phyloP scores from a whole-genome alignment of 2,329 filamentous ascomycete genomes.

The Colletotrichum sp. region DNA sequence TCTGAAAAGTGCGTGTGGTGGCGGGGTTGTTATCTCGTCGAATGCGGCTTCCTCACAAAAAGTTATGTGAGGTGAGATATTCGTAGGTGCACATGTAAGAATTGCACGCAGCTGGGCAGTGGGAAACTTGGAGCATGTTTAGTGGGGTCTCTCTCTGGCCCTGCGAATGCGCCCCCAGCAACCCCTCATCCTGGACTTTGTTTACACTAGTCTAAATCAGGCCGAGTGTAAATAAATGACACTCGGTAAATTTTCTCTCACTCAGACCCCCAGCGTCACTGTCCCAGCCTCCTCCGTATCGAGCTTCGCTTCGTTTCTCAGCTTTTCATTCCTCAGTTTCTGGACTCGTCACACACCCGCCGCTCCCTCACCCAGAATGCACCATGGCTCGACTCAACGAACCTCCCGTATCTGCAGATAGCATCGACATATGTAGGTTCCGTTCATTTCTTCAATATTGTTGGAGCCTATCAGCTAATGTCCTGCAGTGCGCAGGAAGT shows the following conservation, averaged over 20 bases:
- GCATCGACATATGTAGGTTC: slow-evolving; percentile 71
- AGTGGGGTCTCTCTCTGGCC: not conserved
- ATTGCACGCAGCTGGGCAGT: not conserved
- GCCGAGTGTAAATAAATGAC: slow-evolving; percentile 23
- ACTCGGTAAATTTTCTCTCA: slow-evolving; percentile 22
- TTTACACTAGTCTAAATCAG: slow-evolving; percentile 16
- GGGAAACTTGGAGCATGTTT: not conserved
- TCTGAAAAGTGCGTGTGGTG: not conserved
- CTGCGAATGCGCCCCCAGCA: slow-evolving; percentile 15
- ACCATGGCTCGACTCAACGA: slow-evolving; percentile 84
- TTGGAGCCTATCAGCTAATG: slow-evolving; percentile 22
- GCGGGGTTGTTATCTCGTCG: not conserved
- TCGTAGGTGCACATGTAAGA: slow-evolving; percentile 8
- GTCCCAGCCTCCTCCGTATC: slow-evolving; percentile 19
- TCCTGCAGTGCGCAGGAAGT: slow-evolving; percentile 74
- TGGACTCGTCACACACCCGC: not conserved
- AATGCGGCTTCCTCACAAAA: not conserved
- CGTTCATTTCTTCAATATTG: slow-evolving; percentile 35
- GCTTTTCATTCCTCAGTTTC: slow-evolving; percentile 7
- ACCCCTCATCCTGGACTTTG: not conserved
- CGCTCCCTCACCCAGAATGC: slow-evolving; percentile 33
- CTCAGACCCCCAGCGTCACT: slow-evolving; percentile 13
- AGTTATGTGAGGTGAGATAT: not conserved
- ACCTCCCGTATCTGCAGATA: slow-evolving; percentile 70
- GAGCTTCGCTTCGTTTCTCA: slow-evolving; percentile 8